A percentile compares a stretch with the other conserved stretches of the same genome.
Evolutionary conservation across 768 basidiomycete species (phyloP).

Genomic region (Daedalea quercina): DNA sequence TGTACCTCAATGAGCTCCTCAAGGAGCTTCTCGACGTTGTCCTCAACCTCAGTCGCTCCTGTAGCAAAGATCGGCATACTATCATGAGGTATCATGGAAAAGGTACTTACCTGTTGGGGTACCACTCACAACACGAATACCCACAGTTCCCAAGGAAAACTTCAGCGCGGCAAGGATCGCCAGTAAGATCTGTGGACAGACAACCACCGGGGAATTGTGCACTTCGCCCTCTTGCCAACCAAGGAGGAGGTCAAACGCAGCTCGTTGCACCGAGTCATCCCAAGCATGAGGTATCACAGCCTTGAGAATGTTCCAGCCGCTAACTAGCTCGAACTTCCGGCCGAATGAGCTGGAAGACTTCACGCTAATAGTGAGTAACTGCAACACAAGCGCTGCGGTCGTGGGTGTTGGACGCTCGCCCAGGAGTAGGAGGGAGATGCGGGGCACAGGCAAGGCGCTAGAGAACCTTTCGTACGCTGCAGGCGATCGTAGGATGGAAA

Average conservation of each 20-base stretch:
- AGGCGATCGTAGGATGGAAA: constrained; percentile 52
- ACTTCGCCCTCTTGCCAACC: constrained; percentile 32
- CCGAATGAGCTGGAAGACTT: constrained; percentile 54
- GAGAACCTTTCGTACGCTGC: constrained; percentile 57
- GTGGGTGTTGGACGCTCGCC: constrained; percentile 63
- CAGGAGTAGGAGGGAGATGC: constrained; percentile 74
- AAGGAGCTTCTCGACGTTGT: constrained; percentile 52
- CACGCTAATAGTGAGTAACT: constrained; percentile 51
- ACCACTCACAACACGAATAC: constrained; percentile 11
- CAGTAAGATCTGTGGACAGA: constrained; percentile 65
- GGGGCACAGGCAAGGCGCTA: constrained; percentile 65
- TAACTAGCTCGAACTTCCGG: constrained; percentile 78
- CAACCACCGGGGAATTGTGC: constrained; percentile 27
- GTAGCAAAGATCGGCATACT: not conserved
- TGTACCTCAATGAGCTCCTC: constrained; percentile 70
- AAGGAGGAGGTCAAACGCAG: constrained; percentile 63
- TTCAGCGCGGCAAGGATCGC: constrained; percentile 67
- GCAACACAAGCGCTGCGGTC: constrained; percentile 53
- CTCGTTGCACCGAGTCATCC: constrained; percentile 59
- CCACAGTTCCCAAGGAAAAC: constrained; percentile 34
- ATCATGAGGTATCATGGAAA: not conserved
- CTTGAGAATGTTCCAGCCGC: constrained; percentile 77
- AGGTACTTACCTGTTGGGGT: constrained; percentile 5
- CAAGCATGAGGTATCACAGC: constrained; percentile 60
- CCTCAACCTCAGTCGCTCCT: constrained; percentile 18